Base-by-base conservation (phyloP, 1,139 yeast species). In the Pneumocystis carinii region DNA sequence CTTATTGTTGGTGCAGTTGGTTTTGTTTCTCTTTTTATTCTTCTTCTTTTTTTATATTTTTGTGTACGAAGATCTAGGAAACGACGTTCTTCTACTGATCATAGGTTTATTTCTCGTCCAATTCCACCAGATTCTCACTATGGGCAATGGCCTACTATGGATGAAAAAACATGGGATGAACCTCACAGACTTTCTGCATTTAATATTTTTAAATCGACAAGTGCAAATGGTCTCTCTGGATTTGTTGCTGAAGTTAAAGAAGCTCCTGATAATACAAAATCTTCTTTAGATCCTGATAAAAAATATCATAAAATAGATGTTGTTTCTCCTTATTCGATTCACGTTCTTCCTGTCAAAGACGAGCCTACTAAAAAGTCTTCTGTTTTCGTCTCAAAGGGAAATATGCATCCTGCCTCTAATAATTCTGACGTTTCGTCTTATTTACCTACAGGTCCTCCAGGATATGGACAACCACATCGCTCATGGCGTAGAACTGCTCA, bases 111-210 rank as follows among this genome's bases (percentile, higher is more conserved):
- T 14, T 64, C 66, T 32, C 62, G 65, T 5, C 66, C 66, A 3
- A 59, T 64, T 48, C 32, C 19, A 3, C 19, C 64, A 35, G 39
- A 61, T 41, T 24, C 62, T 59, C 37, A 56, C 27, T 35, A 56
- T 36, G 37, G 62, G 53, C 24, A 62, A 38, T 64, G 66, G 66
- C 66, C 66, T 6, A 48, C 57, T 10, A 59, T 60, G 24, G 61
- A 60, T 15, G 62, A 57, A 19, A 36, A 42, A n/a, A 39, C 37
- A 15, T 64, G 61, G 39, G 66, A 62, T 37, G 64, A 59, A 38
- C 66, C 66, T 17, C 63, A 65, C 2, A 61, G 64, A 24, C 62
- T 64, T 24, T 63, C 65, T 14, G 66, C 66, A 24, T 62, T 64
- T 37, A 63, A 59, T 19, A 64, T 64, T 58, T 64, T 64, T 60